phyloP scores from a whole-genome alignment of 805 yeast species.

The Candida dajiaensis region DNA sequence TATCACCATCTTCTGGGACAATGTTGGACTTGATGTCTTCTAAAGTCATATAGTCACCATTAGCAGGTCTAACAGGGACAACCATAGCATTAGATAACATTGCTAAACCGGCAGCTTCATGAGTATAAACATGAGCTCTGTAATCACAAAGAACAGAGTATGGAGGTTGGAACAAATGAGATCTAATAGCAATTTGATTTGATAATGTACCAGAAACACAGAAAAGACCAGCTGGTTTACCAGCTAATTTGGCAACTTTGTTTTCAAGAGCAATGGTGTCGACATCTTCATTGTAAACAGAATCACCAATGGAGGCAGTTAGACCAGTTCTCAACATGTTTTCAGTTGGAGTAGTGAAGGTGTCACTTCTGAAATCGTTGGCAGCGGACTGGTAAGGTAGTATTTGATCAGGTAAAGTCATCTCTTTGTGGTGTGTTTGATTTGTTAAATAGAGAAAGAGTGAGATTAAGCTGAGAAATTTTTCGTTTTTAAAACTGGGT shows the following conservation, averaged over 20 bases:
- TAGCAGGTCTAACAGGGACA: slow-evolving; percentile 69
- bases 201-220: slow-evolving; percentile 89
- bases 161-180: slow-evolving; percentile 77
- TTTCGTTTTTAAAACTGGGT: not conserved
- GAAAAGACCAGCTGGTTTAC: slow-evolving; percentile 75
- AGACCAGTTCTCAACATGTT: slow-evolving; percentile 62
- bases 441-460: no score
- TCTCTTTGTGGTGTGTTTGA: not conserved
- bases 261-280: slow-evolving; percentile 62
- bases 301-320: slow-evolving; percentile 68
- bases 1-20: slow-evolving; percentile 70
- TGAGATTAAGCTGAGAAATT: no score
- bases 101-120: slow-evolving; percentile 91
- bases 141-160: slow-evolving; percentile 78
- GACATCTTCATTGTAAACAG: slow-evolving; percentile 80
- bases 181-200: slow-evolving; percentile 81
- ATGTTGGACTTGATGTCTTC: slow-evolving; percentile 67
- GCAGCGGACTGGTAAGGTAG: slow-evolving; percentile 43
- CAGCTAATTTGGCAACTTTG: slow-evolving; percentile 62
- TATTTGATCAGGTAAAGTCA: slow-evolving; percentile 1
- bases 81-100: slow-evolving; percentile 90
- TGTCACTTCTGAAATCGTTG: slow-evolving; percentile 70
- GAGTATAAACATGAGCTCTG: slow-evolving; percentile 75
- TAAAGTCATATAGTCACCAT: slow-evolving; percentile 70
- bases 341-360: slow-evolving; percentile 83